A percentile compares a stretch with the other conserved stretches of the same genome.
Conservation (phyloP, 176 grass and related monocot species). For the Saccharum officinarum region DNA sequence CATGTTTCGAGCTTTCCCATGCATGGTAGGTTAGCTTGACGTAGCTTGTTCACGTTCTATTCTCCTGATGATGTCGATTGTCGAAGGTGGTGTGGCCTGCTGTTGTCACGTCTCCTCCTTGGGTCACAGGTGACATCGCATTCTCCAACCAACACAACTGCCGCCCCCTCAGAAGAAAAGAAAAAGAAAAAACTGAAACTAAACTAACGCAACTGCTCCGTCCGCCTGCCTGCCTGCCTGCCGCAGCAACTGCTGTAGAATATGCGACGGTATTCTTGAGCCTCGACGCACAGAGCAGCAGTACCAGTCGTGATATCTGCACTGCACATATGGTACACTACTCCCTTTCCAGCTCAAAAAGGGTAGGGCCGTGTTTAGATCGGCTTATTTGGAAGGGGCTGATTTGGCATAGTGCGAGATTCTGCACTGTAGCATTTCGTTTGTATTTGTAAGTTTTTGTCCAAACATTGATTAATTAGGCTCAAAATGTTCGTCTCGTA, state of each 20-base stretch:
- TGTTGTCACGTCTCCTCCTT: neutral
- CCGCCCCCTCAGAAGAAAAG: neutral
- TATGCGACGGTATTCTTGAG: neutral
- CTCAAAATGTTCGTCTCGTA: too few species aligned
- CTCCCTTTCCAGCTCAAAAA: constrained; percentile 21
- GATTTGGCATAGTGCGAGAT: too few species aligned
- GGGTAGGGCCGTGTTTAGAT: too few species aligned
- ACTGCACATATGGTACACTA: neutral
- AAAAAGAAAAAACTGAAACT: neutral
- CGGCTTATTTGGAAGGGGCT: too few species aligned
- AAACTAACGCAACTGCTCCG: neutral
- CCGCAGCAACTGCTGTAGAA: neutral
- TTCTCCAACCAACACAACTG: constrained; percentile 15
- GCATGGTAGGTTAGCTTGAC: neutral
- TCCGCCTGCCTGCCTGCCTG: too few species aligned
- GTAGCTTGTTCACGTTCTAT: neutral
- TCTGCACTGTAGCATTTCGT: too few species aligned
- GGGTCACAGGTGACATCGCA: neutral
- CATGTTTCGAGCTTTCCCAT: neutral
- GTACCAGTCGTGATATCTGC: neutral
- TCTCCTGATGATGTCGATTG: neutral
- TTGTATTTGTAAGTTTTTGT: too few species aligned
- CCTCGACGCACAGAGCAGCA: neutral
- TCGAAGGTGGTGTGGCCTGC: neutral
- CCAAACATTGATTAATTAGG: too few species aligned